Evolutionary conservation across 2,329 filamentous ascomycete genomes (phyloP), one percentile per base, ranked within the genome.

Genomic region (Coniella vitis): DNA sequence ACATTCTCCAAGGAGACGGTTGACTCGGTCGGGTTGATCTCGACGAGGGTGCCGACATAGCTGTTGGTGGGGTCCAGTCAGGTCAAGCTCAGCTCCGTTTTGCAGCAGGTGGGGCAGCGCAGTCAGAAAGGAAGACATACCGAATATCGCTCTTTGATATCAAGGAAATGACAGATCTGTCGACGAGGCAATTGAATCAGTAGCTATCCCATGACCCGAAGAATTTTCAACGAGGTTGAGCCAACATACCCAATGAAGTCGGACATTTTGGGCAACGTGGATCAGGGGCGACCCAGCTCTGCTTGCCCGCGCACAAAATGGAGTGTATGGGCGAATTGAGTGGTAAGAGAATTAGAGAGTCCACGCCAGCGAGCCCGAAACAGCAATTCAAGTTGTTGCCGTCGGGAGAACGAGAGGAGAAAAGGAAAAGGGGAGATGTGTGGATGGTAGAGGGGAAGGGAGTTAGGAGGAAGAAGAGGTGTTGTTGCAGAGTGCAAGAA

Each of bases 1-100:
- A 98, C 93, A 79, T 95, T 91, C 66, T 98, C 90, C 56, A 98
- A 83, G 37, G 93, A 94, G 62, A 98, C 94, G 56, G 93, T 97
- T 40, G 91, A 94, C 60, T 89, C 87, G 68, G 95, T 90, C 54
- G 91, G 95, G 70, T 96, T 96, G 79, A 98, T 98, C 68, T 96
- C 88, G 72, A 96, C 90, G 45, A 98, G 83, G 47, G 87, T 91
- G 58, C 93, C 93, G 63, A 95, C 88, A 73, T 97, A 97, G 70
- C 90, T 96, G 63, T 51, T 53, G 48, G 51, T 48, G 54, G 45
- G 55, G 67, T 72, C 10, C 55, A 72, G 68, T 57, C 43, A 54
- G 39, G 47, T 48, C 45, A 38, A 31, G n/a, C 36, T 40, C 41
- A 22, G 42, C 47, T 31, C 38, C 16, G 32, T 35, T 49, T 42